Evolutionary conservation across 306 rosid species (phyloP).

Genomic region (Glycyrrhiza uralensis): DNA sequence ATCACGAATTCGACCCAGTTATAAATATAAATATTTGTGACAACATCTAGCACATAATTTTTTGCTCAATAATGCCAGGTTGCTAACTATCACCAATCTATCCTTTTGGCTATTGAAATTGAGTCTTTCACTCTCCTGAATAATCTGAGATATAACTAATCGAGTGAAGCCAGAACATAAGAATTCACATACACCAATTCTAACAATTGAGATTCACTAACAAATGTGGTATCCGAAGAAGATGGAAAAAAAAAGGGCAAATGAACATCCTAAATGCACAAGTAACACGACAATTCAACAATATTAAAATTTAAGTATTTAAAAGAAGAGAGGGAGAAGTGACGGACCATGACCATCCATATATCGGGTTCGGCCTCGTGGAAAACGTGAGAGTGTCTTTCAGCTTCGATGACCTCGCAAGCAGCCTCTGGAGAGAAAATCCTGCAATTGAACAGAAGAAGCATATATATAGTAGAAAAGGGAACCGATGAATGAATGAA

Average conservation of each 20-base stretch:
- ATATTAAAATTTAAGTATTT: not conserved
- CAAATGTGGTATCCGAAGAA: not conserved
- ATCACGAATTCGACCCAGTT: not conserved
- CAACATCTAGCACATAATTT: not conserved
- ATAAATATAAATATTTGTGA: not conserved
- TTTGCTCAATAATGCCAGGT: not conserved
- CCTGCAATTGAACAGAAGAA: conserved; percentile 39
- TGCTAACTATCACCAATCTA: not conserved
- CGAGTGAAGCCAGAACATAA: not conserved
- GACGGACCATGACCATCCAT: conserved; percentile 86
- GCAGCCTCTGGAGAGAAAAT: conserved; percentile 92
- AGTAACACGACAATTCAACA: not conserved
- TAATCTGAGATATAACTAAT: not conserved
- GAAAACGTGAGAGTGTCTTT: conserved; percentile 78
- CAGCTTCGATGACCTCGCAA: conserved; percentile 88
- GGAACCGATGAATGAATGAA: not conserved
- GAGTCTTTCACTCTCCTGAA: not conserved
- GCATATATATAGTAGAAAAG: too few species aligned
- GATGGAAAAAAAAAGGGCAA: not conserved
- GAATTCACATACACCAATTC: not conserved
- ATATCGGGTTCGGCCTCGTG: conserved; percentile 86
- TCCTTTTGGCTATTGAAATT: not conserved
- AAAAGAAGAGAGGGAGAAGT: not conserved
- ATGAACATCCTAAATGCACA: not conserved
- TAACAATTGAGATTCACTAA: not conserved